phyloP scores from a whole-genome alignment of 2,329 filamentous ascomycete species.

The Alternaria metachromatica region DNA sequence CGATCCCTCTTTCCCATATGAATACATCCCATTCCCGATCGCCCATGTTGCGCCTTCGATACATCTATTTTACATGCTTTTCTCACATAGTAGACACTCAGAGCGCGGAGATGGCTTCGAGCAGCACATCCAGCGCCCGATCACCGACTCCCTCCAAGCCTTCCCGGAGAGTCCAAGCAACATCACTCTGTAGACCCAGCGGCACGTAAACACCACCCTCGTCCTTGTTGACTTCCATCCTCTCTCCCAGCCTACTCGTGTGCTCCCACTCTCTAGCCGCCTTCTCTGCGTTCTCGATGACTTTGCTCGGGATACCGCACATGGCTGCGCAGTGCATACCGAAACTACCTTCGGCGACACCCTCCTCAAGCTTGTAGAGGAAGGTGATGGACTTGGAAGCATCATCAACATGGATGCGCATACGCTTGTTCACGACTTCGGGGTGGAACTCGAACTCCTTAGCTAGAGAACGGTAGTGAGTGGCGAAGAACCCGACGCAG shows the following conservation, averaged over 20 bases:
- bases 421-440: slow-evolving; percentile 83
- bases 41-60: neutral
- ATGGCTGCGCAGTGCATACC: slow-evolving; percentile 99
- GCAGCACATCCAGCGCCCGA: slow-evolving; percentile 62
- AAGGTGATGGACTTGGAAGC: slow-evolving; percentile 88
- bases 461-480: slow-evolving; percentile 93
- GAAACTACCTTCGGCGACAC: slow-evolving; percentile 94
- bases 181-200: slow-evolving; percentile 84
- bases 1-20: neutral
- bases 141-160: slow-evolving; percentile 54
- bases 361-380: slow-evolving; percentile 90
- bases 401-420: slow-evolving; percentile 95
- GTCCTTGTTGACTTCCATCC: slow-evolving; percentile 72
- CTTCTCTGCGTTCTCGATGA: slow-evolving; percentile 86
- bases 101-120: slow-evolving; percentile 63
- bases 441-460: slow-evolving; percentile 90
- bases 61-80: neutral
- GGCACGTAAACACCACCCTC: slow-evolving; percentile 82
- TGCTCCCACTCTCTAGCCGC: slow-evolving; percentile 95
- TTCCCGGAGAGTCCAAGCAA: slow-evolving; percentile 76
- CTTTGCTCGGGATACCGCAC: slow-evolving; percentile 86
- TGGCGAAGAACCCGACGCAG: slow-evolving; percentile 95
- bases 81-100: slow-evolving; percentile 33
- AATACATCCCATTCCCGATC: neutral
- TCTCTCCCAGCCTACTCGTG: slow-evolving; percentile 87